phyloP scores from a whole-genome alignment of 805 yeast species.

The Ogataea paraovalis region DNA sequence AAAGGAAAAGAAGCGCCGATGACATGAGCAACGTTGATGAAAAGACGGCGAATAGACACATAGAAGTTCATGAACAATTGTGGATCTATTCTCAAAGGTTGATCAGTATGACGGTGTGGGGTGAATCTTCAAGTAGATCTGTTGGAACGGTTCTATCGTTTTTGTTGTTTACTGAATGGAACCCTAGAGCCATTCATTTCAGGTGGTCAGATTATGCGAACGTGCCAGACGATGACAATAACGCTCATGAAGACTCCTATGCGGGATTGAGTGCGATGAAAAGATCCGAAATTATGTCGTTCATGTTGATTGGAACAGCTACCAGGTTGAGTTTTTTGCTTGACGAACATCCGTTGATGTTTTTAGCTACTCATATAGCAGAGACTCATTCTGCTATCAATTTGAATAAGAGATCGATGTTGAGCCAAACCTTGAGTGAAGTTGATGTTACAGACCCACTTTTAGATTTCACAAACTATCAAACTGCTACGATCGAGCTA shows the following conservation, averaged over 20 bases:
- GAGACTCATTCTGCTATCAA: conserved; percentile 83
- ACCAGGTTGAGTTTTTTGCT: conserved; percentile 80
- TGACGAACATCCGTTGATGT: conserved; percentile 67
- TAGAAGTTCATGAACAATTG: conserved; percentile 69
- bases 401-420: conserved; percentile 72
- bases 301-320: conserved; percentile 90
- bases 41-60: conserved; percentile 30
- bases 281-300: conserved; percentile 84
- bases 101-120: conserved; percentile 88
- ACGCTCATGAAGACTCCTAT: conserved; percentile 40
- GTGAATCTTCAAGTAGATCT: conserved; percentile 83
- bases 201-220: conserved; percentile 83
- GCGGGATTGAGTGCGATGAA: conserved; percentile 84
- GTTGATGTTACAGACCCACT: conserved; percentile 41
- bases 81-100: conserved; percentile 83
- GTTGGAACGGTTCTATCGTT: conserved; percentile 86
- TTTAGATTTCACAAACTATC: conserved; percentile 54
- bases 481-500: conserved; percentile 76
- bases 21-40: neutral
- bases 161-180: conserved; percentile 88
- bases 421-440: conserved; percentile 68
- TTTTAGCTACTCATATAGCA: conserved; percentile 78
- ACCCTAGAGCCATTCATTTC: conserved; percentile 91
- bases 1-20: neutral
- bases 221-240: conserved; percentile 40